A percentile compares a stretch with the other conserved stretches of the same genome.
phyloP scores from a whole-genome alignment of 441 rosid species.

The Populus hybrid region DNA sequence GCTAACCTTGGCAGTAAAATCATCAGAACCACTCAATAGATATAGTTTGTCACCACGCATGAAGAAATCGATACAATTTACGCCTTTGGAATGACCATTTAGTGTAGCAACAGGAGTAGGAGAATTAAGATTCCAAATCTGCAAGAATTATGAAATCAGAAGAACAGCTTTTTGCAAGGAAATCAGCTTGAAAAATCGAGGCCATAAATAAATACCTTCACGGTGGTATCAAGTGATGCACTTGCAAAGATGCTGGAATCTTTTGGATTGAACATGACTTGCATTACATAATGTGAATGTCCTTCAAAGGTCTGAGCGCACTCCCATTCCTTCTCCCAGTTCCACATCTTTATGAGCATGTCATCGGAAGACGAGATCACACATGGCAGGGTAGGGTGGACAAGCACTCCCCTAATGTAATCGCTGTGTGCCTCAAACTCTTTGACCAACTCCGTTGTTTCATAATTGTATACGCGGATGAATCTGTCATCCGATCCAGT shows the following conservation, averaged over 20 bases:
- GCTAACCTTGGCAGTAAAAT: constrained; percentile 64
- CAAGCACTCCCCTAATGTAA: constrained; percentile 71
- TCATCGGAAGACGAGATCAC: constrained; percentile 87
- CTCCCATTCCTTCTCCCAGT: constrained; percentile 94
- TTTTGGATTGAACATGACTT: constrained; percentile 65
- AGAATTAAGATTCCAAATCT: constrained; percentile 76
- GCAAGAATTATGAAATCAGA: not conserved
- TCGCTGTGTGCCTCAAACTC: constrained; percentile 86
- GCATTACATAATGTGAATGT: constrained; percentile 93
- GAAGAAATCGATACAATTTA: constrained; percentile 63
- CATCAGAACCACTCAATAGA: constrained; percentile 81
- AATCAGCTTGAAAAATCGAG: not conserved
- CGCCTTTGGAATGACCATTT: constrained; percentile 69
- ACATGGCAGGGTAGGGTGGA: constrained; percentile 77
- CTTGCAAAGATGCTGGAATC: constrained; percentile 76
- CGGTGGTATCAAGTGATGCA: constrained; percentile 84
- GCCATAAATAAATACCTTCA: constrained; percentile 47
- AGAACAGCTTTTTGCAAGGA: not conserved
- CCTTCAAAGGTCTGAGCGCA: constrained; percentile 81
- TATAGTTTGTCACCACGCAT: constrained; percentile 43
- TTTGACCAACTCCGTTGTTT: constrained; percentile 74
- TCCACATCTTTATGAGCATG: constrained; percentile 89
- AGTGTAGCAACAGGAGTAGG: constrained; percentile 50
- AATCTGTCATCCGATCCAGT: constrained; percentile 66
- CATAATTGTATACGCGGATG: constrained; percentile 64